Base-by-base conservation (phyloP, 441 rosid genomes). In the Bruguiera hainesii region DNA sequence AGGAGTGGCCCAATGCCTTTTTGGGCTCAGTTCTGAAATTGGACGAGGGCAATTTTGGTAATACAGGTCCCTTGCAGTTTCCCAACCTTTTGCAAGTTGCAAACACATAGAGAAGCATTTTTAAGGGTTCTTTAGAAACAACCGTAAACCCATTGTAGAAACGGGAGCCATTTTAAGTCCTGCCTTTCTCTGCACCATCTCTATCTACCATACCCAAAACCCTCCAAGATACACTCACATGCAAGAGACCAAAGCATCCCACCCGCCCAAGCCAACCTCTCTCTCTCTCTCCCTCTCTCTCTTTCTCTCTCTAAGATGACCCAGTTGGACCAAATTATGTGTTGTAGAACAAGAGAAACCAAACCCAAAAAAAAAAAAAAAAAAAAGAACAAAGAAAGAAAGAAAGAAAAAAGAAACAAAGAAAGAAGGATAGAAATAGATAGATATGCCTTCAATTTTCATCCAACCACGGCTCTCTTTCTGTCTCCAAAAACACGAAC, bases 401-500 rank as follows among this genome's bases (percentile, higher is more conserved):
- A 42, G 56, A 64, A 52, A 66, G 63, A 57, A 60, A 37, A 3
- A n/a, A 18, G 21, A n/a, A 18, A n/a, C 55, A n/a, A 20, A 25
- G 29, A 55, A 42, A 42, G 18, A 23, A 56, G 28, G 29, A 52
- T 48, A 48, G 39, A 4, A 25, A 33, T 60, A n/a, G 39, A 33
- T 30, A 58, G 28, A 65, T 63, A 63, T 72, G 69, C 68, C 72
- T 66, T 74, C 82, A 64, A 50, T 71, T 75, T 57, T 73, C 80
- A 60, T 76, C 78, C 73, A 75, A 66, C 77, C 76, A 66, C 70
- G 39, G 68, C 77, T 63, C 70, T 73, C 69, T 53, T 50, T 64
- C 46, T 68, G 19, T 68, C 64, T 58, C 66, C 56, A 60, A 37
- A 60, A 13, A 42, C 48, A 58, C 68, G 56, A 51, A 64, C 56